Evolutionary conservation across 768 basidiomycete genomes (phyloP), one percentile per base, ranked within the genome.

Genomic region (Gelatoporia subvermispora): DNA sequence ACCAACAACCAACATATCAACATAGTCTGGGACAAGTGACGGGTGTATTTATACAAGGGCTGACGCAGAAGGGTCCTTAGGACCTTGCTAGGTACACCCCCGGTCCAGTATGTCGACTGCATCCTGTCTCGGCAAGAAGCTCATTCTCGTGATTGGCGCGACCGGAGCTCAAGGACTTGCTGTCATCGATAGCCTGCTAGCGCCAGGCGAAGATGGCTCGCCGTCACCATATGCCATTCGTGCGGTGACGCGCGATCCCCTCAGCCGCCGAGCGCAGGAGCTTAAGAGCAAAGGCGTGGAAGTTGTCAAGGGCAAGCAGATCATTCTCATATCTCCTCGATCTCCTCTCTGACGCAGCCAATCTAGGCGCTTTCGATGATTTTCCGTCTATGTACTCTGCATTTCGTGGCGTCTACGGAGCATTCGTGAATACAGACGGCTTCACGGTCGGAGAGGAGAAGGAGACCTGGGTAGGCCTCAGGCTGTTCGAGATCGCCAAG

Each of bases 61-160:
- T n/a, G n/a, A n/a, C n/a, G n/a, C n/a, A n/a, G n/a, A n/a, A n/a
- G n/a, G n/a, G n/a, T n/a, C n/a, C n/a, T n/a, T n/a, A n/a, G n/a
- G n/a, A n/a, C n/a, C n/a, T n/a, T n/a, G n/a, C n/a, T n/a, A 13
- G 28, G 7, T 31, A 5, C 7, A 31, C 28, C 28, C 28, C 13
- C 28, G 5, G 28, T 31, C 13, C 28, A 31, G 28, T 13, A 31
- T 31, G 28, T 5, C 28, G 13, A 5, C 5, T 13, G 28, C 7
- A 31, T 7, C 28, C 28, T 5, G 28, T 31, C 28, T 13, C 28
- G n/a, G n/a, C 28, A 38, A 38, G 37, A 72, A 69, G 57, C 55
- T 70, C 45, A 71, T 75, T 47, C 63, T 72, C 39, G 71, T 75
- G 36, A 69, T 74, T 20, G 73, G 73, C 18, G 73, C 68, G 3